Percentiles rank a stretch among this genome's conserved stretches.
These are phyloP conservation scores for Flaveria robusta DNA, from an alignment of 129 eudicot genomes.

Conservation along the genomic window DNA sequence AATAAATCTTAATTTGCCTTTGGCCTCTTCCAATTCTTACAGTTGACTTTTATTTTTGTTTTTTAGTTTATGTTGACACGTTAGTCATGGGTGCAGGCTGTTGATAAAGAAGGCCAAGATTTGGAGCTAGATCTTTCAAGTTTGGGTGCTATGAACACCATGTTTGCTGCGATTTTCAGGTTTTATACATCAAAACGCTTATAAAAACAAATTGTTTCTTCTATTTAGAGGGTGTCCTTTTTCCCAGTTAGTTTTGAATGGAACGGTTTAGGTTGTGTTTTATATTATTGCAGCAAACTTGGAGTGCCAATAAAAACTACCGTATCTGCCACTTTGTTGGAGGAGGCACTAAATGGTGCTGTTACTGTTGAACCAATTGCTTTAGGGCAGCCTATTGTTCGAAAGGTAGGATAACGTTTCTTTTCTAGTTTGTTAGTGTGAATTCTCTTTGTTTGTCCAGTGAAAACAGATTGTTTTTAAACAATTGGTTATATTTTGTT, in stretches of 20 bases:
- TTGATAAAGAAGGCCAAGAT: constrained; percentile 82
- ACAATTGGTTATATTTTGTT: neutral
- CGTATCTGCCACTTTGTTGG: constrained; percentile 85
- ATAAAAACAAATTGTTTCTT: neutral
- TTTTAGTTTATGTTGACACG: constrained; percentile 15
- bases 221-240: neutral
- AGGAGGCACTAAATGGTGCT: constrained; percentile 85
- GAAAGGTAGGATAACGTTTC: constrained; percentile 57
- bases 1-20: neutral
- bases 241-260: neutral
- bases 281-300: constrained; percentile 65
- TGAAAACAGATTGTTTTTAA: neutral
- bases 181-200: constrained; percentile 24
- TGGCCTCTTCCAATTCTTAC: constrained; percentile 4
- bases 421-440: neutral
- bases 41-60: neutral
- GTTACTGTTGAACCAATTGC: constrained; percentile 63
- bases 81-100: constrained; percentile 57
- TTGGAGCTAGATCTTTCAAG: constrained; percentile 96
- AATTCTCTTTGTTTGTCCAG: too few species aligned
- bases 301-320: constrained; percentile 98
- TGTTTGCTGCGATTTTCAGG: constrained; percentile 98
- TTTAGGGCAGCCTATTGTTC: constrained; percentile 67
- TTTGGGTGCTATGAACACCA: constrained; percentile 88
- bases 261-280: neutral